Conservation (phyloP, 1,284 basidiomycete species). For the Sporisorium graminicola region DNA sequence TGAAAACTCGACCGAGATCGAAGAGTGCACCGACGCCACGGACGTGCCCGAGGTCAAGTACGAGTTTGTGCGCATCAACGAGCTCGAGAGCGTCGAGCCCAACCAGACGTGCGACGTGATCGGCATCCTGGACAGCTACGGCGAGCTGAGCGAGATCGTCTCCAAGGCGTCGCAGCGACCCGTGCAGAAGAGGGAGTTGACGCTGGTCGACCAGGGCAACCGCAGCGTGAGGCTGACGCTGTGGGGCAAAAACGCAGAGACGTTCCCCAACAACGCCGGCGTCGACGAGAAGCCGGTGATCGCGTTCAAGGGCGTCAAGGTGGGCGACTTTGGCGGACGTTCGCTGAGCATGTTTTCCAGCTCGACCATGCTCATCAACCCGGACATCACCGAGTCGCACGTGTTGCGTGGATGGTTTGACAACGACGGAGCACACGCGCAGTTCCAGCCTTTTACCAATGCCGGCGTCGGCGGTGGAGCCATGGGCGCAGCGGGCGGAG, state of each 20-base stretch:
- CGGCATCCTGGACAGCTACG: conserved; percentile 62
- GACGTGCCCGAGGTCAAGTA: conserved; percentile 69
- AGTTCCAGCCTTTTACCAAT: conserved; percentile 71
- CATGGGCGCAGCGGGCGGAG: conserved; percentile 54
- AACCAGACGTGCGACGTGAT: conserved; percentile 70
- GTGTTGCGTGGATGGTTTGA: conserved; percentile 87
- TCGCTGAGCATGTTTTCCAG: conserved; percentile 80
- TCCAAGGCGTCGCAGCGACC: conserved; percentile 67
- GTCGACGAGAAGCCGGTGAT: conserved; percentile 66
- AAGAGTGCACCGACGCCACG: conserved; percentile 63
- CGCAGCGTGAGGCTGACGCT: conserved; percentile 88
- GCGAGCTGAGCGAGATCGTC: conserved; percentile 65
- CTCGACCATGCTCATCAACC: conserved; percentile 75
- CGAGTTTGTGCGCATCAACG: conserved; percentile 66
- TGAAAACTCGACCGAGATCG: conserved; percentile 74
- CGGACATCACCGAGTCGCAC: conserved; percentile 89
- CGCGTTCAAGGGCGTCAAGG: conserved; percentile 94
- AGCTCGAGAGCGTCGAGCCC: conserved; percentile 65
- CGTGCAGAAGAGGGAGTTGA: conserved; percentile 70
- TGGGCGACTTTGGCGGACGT: conserved; percentile 90
- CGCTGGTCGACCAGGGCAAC: conserved; percentile 85
- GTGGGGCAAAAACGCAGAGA: conserved; percentile 96
- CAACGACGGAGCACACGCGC: conserved; percentile 56
- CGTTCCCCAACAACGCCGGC: conserved; percentile 72
- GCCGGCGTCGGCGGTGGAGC: conserved; percentile 54